These are phyloP conservation scores for Gnomoniopsis smithogilvyi DNA, from an alignment of 2,329 filamentous ascomycete species.

Conservation along the genomic window DNA sequence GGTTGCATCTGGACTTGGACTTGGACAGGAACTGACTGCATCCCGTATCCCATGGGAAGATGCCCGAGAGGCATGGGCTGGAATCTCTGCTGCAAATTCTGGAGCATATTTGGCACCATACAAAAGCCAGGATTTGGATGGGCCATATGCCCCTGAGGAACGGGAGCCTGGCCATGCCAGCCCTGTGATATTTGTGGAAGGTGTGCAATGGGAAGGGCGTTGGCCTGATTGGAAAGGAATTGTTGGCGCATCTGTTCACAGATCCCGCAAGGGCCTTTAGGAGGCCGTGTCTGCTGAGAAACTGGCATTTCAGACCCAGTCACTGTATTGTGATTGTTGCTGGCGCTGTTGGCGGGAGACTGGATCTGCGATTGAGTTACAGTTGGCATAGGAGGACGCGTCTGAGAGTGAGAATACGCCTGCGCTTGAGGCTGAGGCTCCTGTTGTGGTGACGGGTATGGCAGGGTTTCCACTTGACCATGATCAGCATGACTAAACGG, in stretches of 20 bases:
- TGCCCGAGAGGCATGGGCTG: constrained; percentile 9
- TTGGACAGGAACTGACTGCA: constrained; percentile 3
- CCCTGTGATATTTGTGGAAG: constrained; percentile 8
- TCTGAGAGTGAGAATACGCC: background rate
- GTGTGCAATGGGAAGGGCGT: constrained; percentile 22
- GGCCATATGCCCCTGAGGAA: constrained; percentile 8
- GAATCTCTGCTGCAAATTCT: constrained; percentile 3
- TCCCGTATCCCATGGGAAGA: constrained; percentile 6
- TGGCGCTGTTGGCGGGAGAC: background rate
- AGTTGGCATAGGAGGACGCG: background rate
- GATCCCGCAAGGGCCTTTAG: constrained; percentile 28
- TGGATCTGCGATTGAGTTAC: background rate
- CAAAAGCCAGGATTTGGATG: background rate
- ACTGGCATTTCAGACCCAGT: background rate
- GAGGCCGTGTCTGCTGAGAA: constrained; percentile 4
- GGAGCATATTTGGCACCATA: background rate
- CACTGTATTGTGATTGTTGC: background rate
- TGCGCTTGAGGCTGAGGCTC: background rate
- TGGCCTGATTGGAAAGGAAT: constrained; percentile 24
- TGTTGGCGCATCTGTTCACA: constrained; percentile 29
- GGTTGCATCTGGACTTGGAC: constrained; percentile 3
- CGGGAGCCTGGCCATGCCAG: constrained; percentile 8
- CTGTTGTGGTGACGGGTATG: background rate
- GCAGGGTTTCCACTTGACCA: background rate
- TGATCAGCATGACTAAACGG: background rate